Evolutionary conservation across 441 rosid genomes (phyloP).

Genomic region (Populus trichocarpa): DNA sequence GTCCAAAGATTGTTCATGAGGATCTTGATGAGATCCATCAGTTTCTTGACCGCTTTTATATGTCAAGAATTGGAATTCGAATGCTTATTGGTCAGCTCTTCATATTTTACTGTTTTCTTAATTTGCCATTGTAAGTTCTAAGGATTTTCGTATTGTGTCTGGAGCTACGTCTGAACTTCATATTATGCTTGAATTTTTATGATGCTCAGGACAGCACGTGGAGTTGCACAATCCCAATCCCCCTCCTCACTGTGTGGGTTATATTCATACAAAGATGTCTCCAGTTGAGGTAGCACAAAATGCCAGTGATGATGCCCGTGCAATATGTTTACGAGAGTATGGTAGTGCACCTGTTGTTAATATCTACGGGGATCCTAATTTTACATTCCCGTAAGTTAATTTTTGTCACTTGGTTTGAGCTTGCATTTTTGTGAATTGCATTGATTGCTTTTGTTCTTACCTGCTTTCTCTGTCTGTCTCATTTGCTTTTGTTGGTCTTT

Average conservation of each 20-base stretch:
- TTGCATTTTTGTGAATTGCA: neutral
- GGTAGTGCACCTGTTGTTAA: constrained; percentile 78
- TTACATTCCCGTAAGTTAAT: constrained; percentile 85
- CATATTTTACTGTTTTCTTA: neutral
- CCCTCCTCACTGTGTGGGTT: constrained; percentile 76
- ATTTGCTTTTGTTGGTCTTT: neutral
- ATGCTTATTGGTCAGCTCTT: constrained; percentile 82
- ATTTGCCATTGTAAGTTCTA: neutral
- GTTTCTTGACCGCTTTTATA: constrained; percentile 92
- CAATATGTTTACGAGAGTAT: constrained; percentile 78
- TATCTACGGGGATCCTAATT: constrained; percentile 82
- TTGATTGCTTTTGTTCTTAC: neutral
- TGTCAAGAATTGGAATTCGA: constrained; percentile 96
- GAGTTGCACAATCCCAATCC: constrained; percentile 95
- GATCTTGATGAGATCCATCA: constrained; percentile 85
- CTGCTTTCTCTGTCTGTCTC: no score
- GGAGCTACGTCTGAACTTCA: constrained; percentile 12
- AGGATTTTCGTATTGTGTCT: constrained; percentile 1
- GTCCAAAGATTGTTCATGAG: constrained; percentile 43
- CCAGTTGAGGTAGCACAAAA: constrained; percentile 80
- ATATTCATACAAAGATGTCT: constrained; percentile 91
- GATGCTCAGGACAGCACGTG: constrained; percentile 89
- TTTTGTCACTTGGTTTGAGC: constrained; percentile 8
- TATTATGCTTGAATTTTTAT: constrained; percentile 17
- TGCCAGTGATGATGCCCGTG: constrained; percentile 88